Conservation (phyloP, 2,329 filamentous ascomycete species). For the Colletotrichum sp. region DNA sequence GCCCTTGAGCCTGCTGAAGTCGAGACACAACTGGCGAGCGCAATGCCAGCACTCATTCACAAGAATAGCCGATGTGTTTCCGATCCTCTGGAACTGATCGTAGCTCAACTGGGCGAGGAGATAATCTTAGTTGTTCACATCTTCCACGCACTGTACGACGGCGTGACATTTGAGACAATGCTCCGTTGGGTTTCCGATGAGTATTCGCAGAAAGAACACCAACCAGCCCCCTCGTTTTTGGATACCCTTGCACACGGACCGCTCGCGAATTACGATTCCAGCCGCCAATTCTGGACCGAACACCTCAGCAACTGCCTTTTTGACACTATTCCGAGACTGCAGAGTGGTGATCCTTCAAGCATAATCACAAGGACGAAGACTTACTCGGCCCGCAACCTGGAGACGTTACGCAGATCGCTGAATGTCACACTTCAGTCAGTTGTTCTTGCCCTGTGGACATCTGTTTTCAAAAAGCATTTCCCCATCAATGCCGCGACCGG, state of each 20-base stretch:
- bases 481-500: slow-evolving; percentile 64
- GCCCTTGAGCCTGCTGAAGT: slow-evolving; percentile 30
- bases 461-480: slow-evolving; percentile 60
- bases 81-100: slow-evolving; percentile 57
- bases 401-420: slow-evolving; percentile 59
- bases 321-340: slow-evolving; percentile 20
- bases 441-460: slow-evolving; percentile 76
- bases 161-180: slow-evolving; percentile 74
- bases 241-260: slow-evolving; percentile 74
- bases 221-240: slow-evolving; percentile 61
- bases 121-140: slow-evolving; percentile 66
- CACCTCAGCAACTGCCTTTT: slow-evolving; percentile 49
- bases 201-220: slow-evolving; percentile 44
- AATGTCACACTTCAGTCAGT: slow-evolving; percentile 81
- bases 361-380: slow-evolving; percentile 1
- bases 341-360: not conserved
- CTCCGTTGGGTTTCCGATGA: slow-evolving; percentile 60
- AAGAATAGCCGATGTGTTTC: slow-evolving; percentile 53
- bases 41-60: slow-evolving; percentile 56
- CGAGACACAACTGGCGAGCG: slow-evolving; percentile 34
- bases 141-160: slow-evolving; percentile 90
- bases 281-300: slow-evolving; percentile 69
- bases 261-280: slow-evolving; percentile 49
- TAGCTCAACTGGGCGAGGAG: slow-evolving; percentile 33
- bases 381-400: slow-evolving; percentile 39